These are phyloP conservation scores for Colletotrichum aenigma DNA, from an alignment of 2,329 filamentous ascomycete species.

Conservation along the genomic window DNA sequence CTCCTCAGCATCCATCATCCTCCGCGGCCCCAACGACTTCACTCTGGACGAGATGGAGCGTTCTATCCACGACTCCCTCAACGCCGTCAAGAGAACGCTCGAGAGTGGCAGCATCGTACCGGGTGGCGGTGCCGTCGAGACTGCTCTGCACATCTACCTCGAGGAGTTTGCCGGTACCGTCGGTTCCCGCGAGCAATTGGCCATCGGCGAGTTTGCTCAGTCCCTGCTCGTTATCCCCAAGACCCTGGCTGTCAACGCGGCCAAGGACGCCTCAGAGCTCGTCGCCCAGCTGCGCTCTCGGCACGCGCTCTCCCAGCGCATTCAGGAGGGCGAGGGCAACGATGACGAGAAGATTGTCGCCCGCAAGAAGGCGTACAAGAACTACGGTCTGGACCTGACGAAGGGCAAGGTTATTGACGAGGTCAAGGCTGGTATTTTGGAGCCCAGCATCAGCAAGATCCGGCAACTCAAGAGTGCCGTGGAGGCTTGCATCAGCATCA, in stretches of 20 bases:
- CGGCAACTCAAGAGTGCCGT: slow-evolving; percentile 98
- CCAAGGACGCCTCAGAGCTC: slow-evolving; percentile 93
- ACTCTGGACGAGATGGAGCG: slow-evolving; percentile 99
- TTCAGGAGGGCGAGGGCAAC: slow-evolving; percentile 80
- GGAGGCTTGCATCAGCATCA: slow-evolving; percentile 97
- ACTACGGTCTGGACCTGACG: slow-evolving; percentile 91
- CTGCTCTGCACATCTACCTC: slow-evolving; percentile 98
- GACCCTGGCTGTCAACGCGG: slow-evolving; percentile 94
- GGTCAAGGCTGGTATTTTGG: slow-evolving; percentile 92
- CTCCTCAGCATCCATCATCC: slow-evolving; percentile 93
- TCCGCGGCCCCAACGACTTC: slow-evolving; percentile 94
- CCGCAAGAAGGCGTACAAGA: slow-evolving; percentile 97
- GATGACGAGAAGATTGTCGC: slow-evolving; percentile 90
- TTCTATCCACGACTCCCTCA: slow-evolving; percentile 95
- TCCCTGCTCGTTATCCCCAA: slow-evolving; percentile 94
- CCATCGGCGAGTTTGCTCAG: slow-evolving; percentile 96
- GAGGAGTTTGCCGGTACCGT: slow-evolving; percentile 99
- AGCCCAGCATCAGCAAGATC: slow-evolving; percentile 98
- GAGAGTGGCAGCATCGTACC: slow-evolving; percentile 97
- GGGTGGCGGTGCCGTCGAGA: slow-evolving; percentile 95
- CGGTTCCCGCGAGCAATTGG: slow-evolving; percentile 94
- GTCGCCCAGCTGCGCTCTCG: slow-evolving; percentile 93
- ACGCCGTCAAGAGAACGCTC: slow-evolving; percentile 94
- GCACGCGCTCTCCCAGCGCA: slow-evolving; percentile 92
- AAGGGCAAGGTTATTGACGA: slow-evolving; percentile 92